Conservation (phyloP, 139 green algal genomes). For the Deuterostichococcus epilithicus region DNA sequence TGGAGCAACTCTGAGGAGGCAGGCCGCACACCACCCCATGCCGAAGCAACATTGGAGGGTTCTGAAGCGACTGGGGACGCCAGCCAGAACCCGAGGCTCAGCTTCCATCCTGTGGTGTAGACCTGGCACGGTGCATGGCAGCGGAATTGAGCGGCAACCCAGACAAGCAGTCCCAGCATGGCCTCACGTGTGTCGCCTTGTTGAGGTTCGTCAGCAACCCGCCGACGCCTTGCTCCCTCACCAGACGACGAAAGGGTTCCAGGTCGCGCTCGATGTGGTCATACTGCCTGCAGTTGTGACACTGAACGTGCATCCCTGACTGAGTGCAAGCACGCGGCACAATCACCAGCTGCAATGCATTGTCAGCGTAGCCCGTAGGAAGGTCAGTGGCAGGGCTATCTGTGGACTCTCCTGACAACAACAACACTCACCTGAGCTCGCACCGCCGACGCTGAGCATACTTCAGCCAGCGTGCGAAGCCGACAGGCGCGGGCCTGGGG, state of each 20-base stretch:
- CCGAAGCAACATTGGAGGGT: not conserved
- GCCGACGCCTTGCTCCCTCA: not conserved
- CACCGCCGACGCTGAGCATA: not conserved
- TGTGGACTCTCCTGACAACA: too few relatives aligned
- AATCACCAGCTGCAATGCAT: too few relatives aligned
- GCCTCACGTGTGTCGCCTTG: not conserved
- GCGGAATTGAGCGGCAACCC: too few relatives aligned
- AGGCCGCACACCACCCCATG: not conserved
- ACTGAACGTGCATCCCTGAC: too few relatives aligned
- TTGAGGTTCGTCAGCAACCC: not conserved
- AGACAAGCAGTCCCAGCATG: not conserved
- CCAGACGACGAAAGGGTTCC: not conserved
- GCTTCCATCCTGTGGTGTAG: not conserved
- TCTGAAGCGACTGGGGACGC: not conserved
- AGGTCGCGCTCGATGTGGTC: constrained; percentile 3
- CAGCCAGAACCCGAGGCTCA: not conserved
- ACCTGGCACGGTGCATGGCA: too few relatives aligned
- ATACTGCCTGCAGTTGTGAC: not conserved
- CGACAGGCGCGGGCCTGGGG: not conserved
- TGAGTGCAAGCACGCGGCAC: too few relatives aligned
- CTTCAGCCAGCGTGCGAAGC: not conserved
- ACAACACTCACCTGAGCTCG: not conserved
- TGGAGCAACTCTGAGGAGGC: not conserved
- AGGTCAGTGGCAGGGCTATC: too few relatives aligned
- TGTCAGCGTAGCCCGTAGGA: too few relatives aligned